Conservation (phyloP, 331 rosid species). For the Dryas integrifolia region DNA sequence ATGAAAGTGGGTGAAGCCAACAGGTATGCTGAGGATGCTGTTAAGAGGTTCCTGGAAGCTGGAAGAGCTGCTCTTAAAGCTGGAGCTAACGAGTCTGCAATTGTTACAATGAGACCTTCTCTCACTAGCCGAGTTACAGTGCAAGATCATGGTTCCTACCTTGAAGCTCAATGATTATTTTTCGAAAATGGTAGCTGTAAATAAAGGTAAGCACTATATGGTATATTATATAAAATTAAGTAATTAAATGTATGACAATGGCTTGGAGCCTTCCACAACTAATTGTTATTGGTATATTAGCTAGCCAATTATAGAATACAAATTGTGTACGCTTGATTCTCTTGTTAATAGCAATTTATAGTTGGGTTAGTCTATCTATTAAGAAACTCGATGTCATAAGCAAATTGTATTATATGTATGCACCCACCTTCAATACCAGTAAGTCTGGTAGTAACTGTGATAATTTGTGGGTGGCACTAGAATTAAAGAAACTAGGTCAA, state of each 20-base stretch:
- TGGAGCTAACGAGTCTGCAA: constrained; percentile 87
- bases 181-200: not conserved
- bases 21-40: constrained; percentile 88
- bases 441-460: no score
- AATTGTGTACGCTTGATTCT: not conserved
- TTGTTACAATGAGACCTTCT: constrained; percentile 94
- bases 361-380: not conserved
- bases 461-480: no score
- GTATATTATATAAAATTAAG: not conserved
- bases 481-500: no score
- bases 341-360: not conserved
- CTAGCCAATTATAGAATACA: not conserved
- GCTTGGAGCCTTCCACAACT: not conserved
- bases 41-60: constrained; percentile 85
- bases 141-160: constrained; percentile 22
- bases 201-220: not conserved
- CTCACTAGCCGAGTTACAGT: constrained; percentile 64
- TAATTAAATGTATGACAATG: not conserved
- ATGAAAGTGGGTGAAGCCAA: constrained; percentile 87
- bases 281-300: not conserved
- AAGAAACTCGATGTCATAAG: not conserved
- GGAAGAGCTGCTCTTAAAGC: constrained; percentile 80
- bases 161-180: constrained; percentile 46
- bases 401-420: not conserved
- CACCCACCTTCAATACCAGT: no score